These are phyloP conservation scores for Globisporangium canariense DNA, from an alignment of 352 stramenopile genomes.

Conservation along the genomic window DNA sequence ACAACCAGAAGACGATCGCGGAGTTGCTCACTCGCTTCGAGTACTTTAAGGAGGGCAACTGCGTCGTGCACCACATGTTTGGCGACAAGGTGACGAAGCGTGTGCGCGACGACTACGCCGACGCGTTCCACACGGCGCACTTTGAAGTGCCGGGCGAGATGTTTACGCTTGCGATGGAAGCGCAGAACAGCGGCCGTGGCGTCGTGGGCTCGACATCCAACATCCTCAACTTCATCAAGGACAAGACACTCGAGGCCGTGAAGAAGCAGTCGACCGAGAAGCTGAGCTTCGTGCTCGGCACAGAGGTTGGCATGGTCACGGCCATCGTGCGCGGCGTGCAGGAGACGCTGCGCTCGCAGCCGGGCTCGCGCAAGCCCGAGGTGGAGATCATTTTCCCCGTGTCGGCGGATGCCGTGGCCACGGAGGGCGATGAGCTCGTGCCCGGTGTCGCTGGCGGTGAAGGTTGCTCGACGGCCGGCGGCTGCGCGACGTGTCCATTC, in stretches of 20 bases:
- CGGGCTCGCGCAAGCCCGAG: slow-evolving; percentile 61
- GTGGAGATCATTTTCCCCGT: slow-evolving; percentile 98
- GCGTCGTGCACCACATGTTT: slow-evolving; percentile 99
- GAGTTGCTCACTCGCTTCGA: slow-evolving; percentile 86
- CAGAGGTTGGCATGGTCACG: slow-evolving; percentile 97
- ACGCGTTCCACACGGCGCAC: slow-evolving; percentile 95
- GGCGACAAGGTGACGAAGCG: slow-evolving; percentile 91
- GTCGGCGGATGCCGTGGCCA: slow-evolving; percentile 90
- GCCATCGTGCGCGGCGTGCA: slow-evolving; percentile 95
- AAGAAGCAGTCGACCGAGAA: slow-evolving; percentile 57
- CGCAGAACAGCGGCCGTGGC: slow-evolving; percentile 85
- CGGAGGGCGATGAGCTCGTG: slow-evolving; percentile 76
- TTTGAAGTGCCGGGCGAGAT: slow-evolving; percentile 99
- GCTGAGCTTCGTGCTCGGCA: slow-evolving; percentile 95
- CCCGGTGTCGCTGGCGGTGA: slow-evolving; percentile 91
- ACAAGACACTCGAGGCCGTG: slow-evolving; percentile 89
- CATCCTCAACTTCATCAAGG: slow-evolving; percentile 97
- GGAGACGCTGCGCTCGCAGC: slow-evolving; percentile 49
- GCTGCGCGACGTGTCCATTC: slow-evolving; percentile 96
- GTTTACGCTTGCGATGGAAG: slow-evolving; percentile 97
- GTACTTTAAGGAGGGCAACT: slow-evolving; percentile 96
- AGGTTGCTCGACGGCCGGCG: slow-evolving; percentile 95
- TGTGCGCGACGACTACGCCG: slow-evolving; percentile 88
- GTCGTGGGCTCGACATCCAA: slow-evolving; percentile 96
- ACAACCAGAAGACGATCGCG: slow-evolving; percentile 81